These are phyloP conservation scores for Pyricularia sp. DNA, from an alignment of 2,329 filamentous ascomycete species.

Conservation along the genomic window DNA sequence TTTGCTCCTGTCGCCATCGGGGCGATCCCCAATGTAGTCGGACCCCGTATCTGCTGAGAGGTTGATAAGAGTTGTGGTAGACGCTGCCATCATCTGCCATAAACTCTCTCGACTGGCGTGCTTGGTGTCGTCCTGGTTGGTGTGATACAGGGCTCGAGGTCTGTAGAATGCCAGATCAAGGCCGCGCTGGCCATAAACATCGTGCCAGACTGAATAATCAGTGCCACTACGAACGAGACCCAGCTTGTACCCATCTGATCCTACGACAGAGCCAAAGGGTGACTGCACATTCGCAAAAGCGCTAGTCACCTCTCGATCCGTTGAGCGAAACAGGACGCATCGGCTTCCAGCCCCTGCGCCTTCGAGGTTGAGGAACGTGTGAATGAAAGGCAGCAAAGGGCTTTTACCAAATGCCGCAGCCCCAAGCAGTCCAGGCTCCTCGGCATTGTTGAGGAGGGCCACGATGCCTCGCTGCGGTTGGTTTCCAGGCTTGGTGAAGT, in stretches of 20 bases:
- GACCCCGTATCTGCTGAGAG: conserved; percentile 56
- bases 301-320: conserved; percentile 72
- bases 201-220: conserved; percentile 75
- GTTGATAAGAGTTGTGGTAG: conserved; percentile 58
- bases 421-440: conserved; percentile 85
- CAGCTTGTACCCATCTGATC: conserved; percentile 69
- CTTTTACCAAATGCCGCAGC: conserved; percentile 75
- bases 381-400: conserved; percentile 64
- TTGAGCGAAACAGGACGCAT: conserved; percentile 75
- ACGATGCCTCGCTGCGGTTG: conserved; percentile 71
- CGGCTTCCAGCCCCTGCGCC: conserved; percentile 85
- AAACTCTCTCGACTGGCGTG: conserved; percentile 61
- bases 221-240: conserved; percentile 75
- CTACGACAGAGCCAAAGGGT: conserved; percentile 75
- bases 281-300: conserved; percentile 59
- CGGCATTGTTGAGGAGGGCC: conserved; percentile 83
- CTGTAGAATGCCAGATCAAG: conserved; percentile 87
- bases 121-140: conserved; percentile 69
- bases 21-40: conserved; percentile 48
- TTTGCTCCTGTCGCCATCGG: conserved; percentile 43
- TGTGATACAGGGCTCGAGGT: conserved; percentile 80
- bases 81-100: conserved; percentile 91
- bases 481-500: conserved; percentile 62
- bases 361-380: conserved; percentile 89
- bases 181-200: conserved; percentile 67